Conservation (phyloP, 768 basidiomycete species). For the Amanita molliuscula region DNA sequence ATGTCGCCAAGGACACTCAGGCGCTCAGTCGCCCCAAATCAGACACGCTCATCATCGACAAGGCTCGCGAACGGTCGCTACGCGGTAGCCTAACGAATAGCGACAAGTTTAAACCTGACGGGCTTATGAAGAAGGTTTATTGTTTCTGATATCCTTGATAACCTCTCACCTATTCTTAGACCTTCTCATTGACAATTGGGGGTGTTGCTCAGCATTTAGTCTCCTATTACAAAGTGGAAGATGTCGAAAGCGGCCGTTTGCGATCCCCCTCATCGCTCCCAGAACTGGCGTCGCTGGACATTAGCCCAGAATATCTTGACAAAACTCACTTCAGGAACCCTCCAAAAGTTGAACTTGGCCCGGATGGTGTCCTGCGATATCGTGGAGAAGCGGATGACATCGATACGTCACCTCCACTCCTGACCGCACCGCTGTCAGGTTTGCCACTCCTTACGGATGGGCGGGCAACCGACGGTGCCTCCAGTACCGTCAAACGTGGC, state of each 20-base stretch:
- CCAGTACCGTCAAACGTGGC: constrained; percentile 22
- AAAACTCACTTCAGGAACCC: constrained; percentile 88
- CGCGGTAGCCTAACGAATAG: constrained; percentile 89
- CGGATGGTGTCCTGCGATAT: constrained; percentile 76
- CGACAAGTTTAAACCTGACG: constrained; percentile 87
- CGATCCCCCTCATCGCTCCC: constrained; percentile 82
- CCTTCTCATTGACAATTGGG: constrained; percentile 80
- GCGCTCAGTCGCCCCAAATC: constrained; percentile 58
- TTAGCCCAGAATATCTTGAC: constrained; percentile 80
- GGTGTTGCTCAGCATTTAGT: constrained; percentile 88
- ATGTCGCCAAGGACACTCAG: constrained; percentile 23
- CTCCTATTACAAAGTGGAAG: constrained; percentile 89
- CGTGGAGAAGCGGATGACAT: constrained; percentile 75
- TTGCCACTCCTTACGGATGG: constrained; percentile 41
- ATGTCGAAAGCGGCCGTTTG: constrained; percentile 82
- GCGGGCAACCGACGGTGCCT: constrained; percentile 24
- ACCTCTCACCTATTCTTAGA: constrained; percentile 33
- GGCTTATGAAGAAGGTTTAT: constrained; percentile 92
- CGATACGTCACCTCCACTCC: constrained; percentile 30
- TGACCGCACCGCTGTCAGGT: constrained; percentile 30
- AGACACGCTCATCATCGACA: constrained; percentile 45
- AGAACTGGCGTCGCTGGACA: constrained; percentile 78
- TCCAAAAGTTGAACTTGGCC: constrained; percentile 78
- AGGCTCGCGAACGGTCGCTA: constrained; percentile 68
- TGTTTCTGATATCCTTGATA: constrained; percentile 1